Conservation (phyloP, 768 basidiomycete species). For the Xerocomellus intermedius region DNA sequence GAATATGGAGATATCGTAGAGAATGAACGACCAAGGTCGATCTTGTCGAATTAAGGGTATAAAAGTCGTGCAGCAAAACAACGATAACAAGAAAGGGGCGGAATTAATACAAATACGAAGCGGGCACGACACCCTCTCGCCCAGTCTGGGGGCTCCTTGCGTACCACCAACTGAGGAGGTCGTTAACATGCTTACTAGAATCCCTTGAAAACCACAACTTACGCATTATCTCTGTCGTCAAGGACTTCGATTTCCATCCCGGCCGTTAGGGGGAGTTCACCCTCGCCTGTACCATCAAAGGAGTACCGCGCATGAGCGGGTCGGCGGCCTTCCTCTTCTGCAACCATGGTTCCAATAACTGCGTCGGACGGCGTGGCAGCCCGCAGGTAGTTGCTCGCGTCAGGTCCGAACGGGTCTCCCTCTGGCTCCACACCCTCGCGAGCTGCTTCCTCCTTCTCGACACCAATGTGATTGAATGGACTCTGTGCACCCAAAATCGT, state of each 20-base stretch:
- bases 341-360: slow-evolving; percentile 54
- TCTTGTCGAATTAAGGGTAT: slow-evolving; percentile 39
- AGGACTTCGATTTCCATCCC: slow-evolving; percentile 74
- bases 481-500: slow-evolving; percentile 66
- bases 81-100: slow-evolving; percentile 30
- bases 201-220: slow-evolving; percentile 30
- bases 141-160: slow-evolving; percentile 78
- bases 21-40: slow-evolving; percentile 39
- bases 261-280: slow-evolving; percentile 67
- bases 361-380: slow-evolving; percentile 82
- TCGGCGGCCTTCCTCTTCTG: slow-evolving; percentile 64
- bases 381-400: slow-evolving; percentile 74
- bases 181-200: slow-evolving; percentile 6
- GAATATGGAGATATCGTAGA: slow-evolving; percentile 31
- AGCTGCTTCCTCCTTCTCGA: slow-evolving; percentile 53
- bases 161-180: slow-evolving; percentile 82
- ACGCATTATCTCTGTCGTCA: slow-evolving; percentile 81
- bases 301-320: slow-evolving; percentile 81
- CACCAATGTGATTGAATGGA: slow-evolving; percentile 36
- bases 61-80: slow-evolving; percentile 30
- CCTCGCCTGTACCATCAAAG: slow-evolving; percentile 76
- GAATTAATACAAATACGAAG: slow-evolving; percentile 81
- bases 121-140: slow-evolving; percentile 86
- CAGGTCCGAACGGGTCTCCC: slow-evolving; percentile 61
- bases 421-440: slow-evolving; percentile 40